A percentile compares a stretch with the other conserved stretches of the same genome.
phyloP scores from a whole-genome alignment of 2,329 filamentous ascomycete species.

The Dothiorella sarmentorum region DNA sequence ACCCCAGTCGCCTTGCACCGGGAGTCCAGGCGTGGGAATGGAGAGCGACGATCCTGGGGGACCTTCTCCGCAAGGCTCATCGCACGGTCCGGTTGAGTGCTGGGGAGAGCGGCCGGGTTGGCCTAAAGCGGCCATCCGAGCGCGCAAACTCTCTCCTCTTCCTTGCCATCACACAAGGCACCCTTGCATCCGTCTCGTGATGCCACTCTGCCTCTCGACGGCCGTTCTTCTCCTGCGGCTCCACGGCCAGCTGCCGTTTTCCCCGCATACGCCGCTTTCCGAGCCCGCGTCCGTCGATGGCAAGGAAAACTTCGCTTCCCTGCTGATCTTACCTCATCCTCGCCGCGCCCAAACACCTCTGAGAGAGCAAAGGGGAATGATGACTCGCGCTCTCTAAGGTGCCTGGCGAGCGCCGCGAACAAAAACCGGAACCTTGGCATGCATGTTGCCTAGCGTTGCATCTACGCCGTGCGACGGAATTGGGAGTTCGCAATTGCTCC shows the following conservation, averaged over 20 bases:
- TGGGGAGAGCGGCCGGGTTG: not conserved
- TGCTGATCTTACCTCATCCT: not conserved
- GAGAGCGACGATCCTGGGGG: constrained; percentile 13
- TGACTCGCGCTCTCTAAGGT: not conserved
- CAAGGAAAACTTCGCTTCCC: not conserved
- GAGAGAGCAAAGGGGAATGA: not conserved
- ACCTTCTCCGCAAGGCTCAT: not conserved
- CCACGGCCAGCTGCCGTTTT: not conserved
- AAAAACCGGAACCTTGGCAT: not conserved
- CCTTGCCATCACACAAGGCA: not conserved
- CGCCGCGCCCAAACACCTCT: not conserved
- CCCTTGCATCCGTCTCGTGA: not conserved
- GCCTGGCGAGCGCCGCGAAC: not conserved
- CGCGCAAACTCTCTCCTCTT: not conserved
- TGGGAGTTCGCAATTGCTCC: not conserved
- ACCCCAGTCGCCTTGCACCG: not conserved
- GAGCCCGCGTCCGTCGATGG: not conserved
- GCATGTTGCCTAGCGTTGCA: constrained; percentile 3
- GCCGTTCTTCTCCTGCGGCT: not conserved
- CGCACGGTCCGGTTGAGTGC: constrained; percentile 4
- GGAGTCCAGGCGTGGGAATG: constrained; percentile 14
- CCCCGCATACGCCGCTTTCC: not conserved
- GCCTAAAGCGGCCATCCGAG: not conserved
- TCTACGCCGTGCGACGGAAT: not conserved
- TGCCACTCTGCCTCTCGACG: not conserved